Base-by-base conservation (phyloP, 768 basidiomycete genomes). In the Boletales sp. region DNA sequence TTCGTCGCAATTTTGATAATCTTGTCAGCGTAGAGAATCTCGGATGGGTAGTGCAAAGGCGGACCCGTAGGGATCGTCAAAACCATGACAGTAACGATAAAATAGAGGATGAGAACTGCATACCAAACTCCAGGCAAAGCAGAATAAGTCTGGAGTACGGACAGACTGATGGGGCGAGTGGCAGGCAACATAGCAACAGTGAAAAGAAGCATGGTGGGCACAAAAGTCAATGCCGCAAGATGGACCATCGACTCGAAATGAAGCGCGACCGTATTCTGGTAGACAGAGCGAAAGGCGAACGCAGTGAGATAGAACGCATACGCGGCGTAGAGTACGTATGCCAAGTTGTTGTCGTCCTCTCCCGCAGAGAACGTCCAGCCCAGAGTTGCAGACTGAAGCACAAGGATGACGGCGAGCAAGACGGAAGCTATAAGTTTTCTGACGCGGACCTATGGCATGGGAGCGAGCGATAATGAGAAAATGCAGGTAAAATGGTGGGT, bases 11-110 rank as follows among this genome's bases (percentile, higher is more conserved):
- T 64, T 47, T 75, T 71, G 32, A 88, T 72, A 0, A 74, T 80
- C 67, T 90, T 90, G 43, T 84, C 76, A 0, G 86, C 81, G 63
- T 93, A 94, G 32, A 94, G 84, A 11, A 69, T 69, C 48, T 83
- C 77, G n/a, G 83, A 72, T 1, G 88, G 86, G 60, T 81, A 90
- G 61, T 90, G 80, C 6, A 94, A 71, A 9, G 74, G 69, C 0
- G 94, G 94, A 0, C 92, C 92, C 34, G 78, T 73, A 3, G 86
- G 87, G 2, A 83, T 85, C 7, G 69, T 72, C 45, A 72, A 62
- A 15, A 71, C 65, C n/a, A 84, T 42, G 32, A 71, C 49, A 48
- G 71, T 71, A 2, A 75, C 69, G 15, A 79, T 34, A 21, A 68
- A 62, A 56, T 84, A 86, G 17, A 86, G 61, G 6, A 58, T 71